Evolutionary conservation across 495 filamentous ascomycete species (phyloP).

Genomic region (Recurvomyces mirabilis): DNA sequence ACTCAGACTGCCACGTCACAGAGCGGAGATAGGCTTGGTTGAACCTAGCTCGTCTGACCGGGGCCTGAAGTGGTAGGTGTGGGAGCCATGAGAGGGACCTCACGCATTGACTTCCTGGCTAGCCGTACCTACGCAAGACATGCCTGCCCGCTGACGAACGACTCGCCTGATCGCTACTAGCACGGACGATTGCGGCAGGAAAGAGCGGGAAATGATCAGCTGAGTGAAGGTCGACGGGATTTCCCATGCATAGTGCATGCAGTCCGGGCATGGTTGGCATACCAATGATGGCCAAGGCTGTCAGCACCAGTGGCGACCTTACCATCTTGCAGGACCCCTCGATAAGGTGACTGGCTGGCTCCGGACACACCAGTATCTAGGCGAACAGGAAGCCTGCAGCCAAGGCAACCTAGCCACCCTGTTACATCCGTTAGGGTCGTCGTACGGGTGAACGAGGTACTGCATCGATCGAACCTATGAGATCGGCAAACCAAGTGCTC

Average conservation of each 20-base stretch:
- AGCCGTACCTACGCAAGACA: conserved; percentile 1
- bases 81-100: neutral
- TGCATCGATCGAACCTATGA: conserved; percentile 3
- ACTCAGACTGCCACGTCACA: conserved; percentile 20
- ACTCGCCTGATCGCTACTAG: conserved; percentile 1
- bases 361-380: neutral
- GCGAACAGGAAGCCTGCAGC: neutral
- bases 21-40: conserved; percentile 17
- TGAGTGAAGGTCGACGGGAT: conserved; percentile 10
- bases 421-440: neutral
- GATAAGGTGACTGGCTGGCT: conserved; percentile 18
- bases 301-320: conserved; percentile 2
- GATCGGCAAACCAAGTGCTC: neutral
- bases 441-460: neutral
- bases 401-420: neutral
- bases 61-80: neutral
- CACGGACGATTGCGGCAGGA: conserved; percentile 11
- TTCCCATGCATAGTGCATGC: conserved; percentile 11
- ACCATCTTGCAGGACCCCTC: neutral
- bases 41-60: conserved; percentile 13
- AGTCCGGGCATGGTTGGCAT: conserved; percentile 2
- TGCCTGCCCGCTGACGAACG: conserved; percentile 1
- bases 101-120: conserved; percentile 2
- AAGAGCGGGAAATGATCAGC: conserved; percentile 19
- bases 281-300: conserved; percentile 4